A percentile compares a stretch with the other conserved stretches of the same genome.
Evolutionary conservation across 2,329 filamentous ascomycete species (phyloP).

Genomic region (Orbilia brochopaga): DNA sequence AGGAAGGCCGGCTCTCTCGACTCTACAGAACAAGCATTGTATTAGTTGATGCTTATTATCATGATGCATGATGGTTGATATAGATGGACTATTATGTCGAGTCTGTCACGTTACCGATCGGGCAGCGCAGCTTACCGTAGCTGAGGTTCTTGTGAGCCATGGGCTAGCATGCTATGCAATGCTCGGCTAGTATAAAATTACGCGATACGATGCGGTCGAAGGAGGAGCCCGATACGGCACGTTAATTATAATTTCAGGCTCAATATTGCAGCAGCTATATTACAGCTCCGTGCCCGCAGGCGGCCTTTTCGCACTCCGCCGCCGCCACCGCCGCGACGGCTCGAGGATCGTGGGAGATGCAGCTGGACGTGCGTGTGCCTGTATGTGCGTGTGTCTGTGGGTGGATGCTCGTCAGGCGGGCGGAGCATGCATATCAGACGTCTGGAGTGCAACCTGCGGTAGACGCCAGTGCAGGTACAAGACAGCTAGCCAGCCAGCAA

Average conservation of each 20-base stretch:
- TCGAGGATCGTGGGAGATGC: no score
- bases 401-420: neutral
- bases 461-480: no score
- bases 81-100: neutral
- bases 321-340: no score
- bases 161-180: conserved; percentile 57
- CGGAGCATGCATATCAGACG: no score
- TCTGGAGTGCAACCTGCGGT: no score
- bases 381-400: neutral
- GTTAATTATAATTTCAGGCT: no score
- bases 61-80: neutral
- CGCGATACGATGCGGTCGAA: no score
- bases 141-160: conserved; percentile 53
- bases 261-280: no score
- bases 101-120: neutral
- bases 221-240: no score
- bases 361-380: conserved; percentile 55
- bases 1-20: conserved; percentile 54
- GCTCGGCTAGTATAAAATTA: neutral
- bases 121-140: conserved; percentile 50
- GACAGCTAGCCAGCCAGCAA: no score
- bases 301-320: no score
- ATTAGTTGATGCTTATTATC: neutral
- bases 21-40: conserved; percentile 48
- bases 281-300: no score